These are phyloP conservation scores for Pisolithus tinctorius DNA, from an alignment of 768 basidiomycete species.

Conservation along the genomic window DNA sequence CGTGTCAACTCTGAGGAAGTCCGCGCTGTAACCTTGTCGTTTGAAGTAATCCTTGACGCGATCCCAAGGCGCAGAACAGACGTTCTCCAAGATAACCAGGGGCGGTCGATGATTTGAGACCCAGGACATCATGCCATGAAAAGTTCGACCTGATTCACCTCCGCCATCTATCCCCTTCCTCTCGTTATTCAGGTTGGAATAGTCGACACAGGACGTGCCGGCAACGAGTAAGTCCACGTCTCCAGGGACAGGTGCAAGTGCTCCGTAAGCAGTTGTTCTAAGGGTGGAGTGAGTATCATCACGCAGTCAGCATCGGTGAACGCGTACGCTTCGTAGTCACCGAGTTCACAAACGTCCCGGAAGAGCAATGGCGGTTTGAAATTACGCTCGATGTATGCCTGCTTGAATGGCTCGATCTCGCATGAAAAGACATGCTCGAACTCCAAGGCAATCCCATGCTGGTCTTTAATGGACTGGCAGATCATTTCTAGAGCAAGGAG, in stretches of 20 bases:
- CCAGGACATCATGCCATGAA: slow-evolving; percentile 93
- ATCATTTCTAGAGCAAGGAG: slow-evolving; percentile 85
- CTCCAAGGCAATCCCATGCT: slow-evolving; percentile 56
- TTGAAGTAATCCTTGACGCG: slow-evolving; percentile 72
- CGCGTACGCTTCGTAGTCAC: slow-evolving; percentile 67
- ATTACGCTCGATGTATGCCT: slow-evolving; percentile 95
- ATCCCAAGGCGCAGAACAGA: slow-evolving; percentile 85
- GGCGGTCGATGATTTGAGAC: slow-evolving; percentile 81
- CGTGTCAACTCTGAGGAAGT: slow-evolving; percentile 65
- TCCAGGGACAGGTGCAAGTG: slow-evolving; percentile 78
- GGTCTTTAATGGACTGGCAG: slow-evolving; percentile 64
- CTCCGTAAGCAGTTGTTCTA: slow-evolving; percentile 90
- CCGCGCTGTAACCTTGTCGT: slow-evolving; percentile 68
- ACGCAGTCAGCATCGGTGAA: not conserved
- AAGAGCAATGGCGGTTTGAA: slow-evolving; percentile 90
- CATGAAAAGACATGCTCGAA: slow-evolving; percentile 94
- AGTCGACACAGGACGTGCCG: slow-evolving; percentile 95
- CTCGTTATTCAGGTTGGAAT: slow-evolving; percentile 91
- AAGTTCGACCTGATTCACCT: slow-evolving; percentile 91
- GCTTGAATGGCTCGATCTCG: slow-evolving; percentile 96
- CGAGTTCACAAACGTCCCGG: slow-evolving; percentile 90
- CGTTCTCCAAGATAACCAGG: slow-evolving; percentile 92
- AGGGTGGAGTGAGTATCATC: slow-evolving; percentile 4
- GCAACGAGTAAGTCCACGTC: slow-evolving; percentile 88
- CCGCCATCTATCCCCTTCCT: slow-evolving; percentile 85